phyloP scores from a whole-genome alignment of 1,284 basidiomycete species.

The Sanguinoderma infundibulare region DNA sequence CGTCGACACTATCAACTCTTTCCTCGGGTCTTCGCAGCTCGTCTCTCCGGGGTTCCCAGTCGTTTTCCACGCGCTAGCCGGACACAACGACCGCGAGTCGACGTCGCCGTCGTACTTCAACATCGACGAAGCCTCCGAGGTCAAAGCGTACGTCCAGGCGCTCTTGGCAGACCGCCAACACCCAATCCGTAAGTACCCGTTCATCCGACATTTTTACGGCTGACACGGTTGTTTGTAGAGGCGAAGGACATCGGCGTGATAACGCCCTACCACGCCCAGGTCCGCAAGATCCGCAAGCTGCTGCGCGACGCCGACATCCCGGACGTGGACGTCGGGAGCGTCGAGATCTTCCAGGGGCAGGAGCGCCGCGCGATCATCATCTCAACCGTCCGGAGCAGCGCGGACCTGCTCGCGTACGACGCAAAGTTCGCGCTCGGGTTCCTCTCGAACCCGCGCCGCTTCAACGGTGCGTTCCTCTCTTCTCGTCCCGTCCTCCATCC shows the following conservation, averaged over 20 bases:
- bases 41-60: constrained; percentile 45
- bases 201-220: too few relatives aligned
- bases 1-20: constrained; percentile 37
- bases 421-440: constrained; percentile 50
- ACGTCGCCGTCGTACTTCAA: constrained; percentile 56
- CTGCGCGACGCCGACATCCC: constrained; percentile 39
- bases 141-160: constrained; percentile 42
- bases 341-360: constrained; percentile 68
- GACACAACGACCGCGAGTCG: constrained; percentile 47
- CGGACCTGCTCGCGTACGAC: constrained; percentile 42
- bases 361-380: constrained; percentile 50
- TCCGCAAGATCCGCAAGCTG: constrained; percentile 46
- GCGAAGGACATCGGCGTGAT: constrained; percentile 55
- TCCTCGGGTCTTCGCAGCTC: constrained; percentile 24
- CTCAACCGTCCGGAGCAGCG: constrained; percentile 49
- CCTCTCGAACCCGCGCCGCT: constrained; percentile 47
- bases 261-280: constrained; percentile 60
- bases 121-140: constrained; percentile 45
- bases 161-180: constrained; percentile 26
- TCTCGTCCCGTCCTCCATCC: not conserved
- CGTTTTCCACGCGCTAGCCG: constrained; percentile 50
- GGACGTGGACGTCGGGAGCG: constrained; percentile 56
- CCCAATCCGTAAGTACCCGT: constrained; percentile 18
- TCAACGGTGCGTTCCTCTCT: constrained; percentile 43
- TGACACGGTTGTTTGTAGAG: not conserved